phyloP scores from a whole-genome alignment of 306 rosid species.

The Castanea mollissima region DNA sequence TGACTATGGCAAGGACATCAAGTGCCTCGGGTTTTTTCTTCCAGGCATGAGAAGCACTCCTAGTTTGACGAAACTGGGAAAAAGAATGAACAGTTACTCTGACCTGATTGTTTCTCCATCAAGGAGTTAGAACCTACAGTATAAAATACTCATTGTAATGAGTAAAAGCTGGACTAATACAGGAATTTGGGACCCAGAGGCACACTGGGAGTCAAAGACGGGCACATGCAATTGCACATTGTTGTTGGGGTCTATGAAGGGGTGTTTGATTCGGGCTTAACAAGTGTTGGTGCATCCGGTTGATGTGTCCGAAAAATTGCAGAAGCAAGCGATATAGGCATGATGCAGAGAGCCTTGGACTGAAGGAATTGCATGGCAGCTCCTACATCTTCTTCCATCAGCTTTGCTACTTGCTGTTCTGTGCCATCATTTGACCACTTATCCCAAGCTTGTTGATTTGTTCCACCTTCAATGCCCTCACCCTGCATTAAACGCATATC shows the following conservation, averaged over 20 bases:
- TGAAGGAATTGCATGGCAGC: conserved; percentile 98
- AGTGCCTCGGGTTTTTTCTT: conserved; percentile 33
- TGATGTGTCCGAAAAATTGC: conserved; percentile 79
- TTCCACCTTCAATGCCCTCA: conserved; percentile 60
- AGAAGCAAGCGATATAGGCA: conserved; percentile 97
- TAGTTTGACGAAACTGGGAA: conserved; percentile 38
- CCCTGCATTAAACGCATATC: conserved; percentile 38
- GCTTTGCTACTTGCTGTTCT: conserved; percentile 90
- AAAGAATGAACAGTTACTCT: conserved; percentile 28
- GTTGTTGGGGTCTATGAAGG: conserved; percentile 43
- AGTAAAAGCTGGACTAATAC: conserved; percentile 18
- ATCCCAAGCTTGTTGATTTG: conserved; percentile 71
- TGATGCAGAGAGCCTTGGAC: conserved; percentile 94
- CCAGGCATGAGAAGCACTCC: conserved; percentile 34
- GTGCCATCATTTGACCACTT: conserved; percentile 97
- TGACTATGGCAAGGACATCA: conserved; percentile 40
- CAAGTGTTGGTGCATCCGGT: conserved; percentile 44
- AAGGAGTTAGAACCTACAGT: conserved; percentile 26
- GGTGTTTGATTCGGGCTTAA: conserved; percentile 78
- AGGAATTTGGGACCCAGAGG: conserved; percentile 13
- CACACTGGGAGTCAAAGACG: neutral
- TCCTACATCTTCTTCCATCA: conserved; percentile 98
- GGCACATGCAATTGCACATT: conserved; percentile 13
- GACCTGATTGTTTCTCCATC: conserved; percentile 30
- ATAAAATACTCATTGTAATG: conserved; percentile 26